These are phyloP conservation scores for Colletotrichum lentis DNA, from an alignment of 2,329 filamentous ascomycete species.

Conservation along the genomic window DNA sequence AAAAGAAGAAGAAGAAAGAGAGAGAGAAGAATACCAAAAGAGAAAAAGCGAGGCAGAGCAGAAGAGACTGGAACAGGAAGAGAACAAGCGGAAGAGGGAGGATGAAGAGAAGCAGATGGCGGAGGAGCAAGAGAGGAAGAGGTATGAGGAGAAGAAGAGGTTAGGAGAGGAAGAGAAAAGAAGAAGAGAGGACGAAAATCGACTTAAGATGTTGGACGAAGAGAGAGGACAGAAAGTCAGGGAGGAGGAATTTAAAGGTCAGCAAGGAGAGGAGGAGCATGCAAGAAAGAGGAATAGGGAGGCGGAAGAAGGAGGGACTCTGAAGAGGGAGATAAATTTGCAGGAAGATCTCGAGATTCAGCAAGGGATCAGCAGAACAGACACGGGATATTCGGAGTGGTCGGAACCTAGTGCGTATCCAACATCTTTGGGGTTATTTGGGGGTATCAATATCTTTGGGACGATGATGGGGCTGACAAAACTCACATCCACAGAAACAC, in stretches of 20 bases:
- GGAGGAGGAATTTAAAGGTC: neutral
- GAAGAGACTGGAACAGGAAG: neutral
- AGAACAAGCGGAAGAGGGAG: neutral
- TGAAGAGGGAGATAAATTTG: neutral
- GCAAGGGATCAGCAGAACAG: slow-evolving; percentile 5
- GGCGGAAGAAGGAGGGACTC: neutral
- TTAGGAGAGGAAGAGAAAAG: neutral
- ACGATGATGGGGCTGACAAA: neutral
- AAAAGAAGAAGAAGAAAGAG: too few relatives aligned
- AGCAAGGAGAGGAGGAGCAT: neutral
- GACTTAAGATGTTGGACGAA: neutral
- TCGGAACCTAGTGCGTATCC: slow-evolving; percentile 4
- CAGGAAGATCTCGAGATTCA: neutral
- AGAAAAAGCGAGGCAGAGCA: neutral
- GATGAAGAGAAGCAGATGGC: neutral
- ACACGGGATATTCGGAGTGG: slow-evolving; percentile 2
- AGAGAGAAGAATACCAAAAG: too few relatives aligned
- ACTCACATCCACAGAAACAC: neutral
- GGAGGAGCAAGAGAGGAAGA: neutral
- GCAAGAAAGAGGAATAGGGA: neutral
- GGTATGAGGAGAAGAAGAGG: neutral
- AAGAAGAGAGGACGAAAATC: neutral
- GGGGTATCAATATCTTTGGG: neutral
- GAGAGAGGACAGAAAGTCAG: neutral
- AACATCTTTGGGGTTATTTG: neutral